Conservation (phyloP, 2,329 filamentous ascomycete genomes). For the Penicillium olsonii region DNA sequence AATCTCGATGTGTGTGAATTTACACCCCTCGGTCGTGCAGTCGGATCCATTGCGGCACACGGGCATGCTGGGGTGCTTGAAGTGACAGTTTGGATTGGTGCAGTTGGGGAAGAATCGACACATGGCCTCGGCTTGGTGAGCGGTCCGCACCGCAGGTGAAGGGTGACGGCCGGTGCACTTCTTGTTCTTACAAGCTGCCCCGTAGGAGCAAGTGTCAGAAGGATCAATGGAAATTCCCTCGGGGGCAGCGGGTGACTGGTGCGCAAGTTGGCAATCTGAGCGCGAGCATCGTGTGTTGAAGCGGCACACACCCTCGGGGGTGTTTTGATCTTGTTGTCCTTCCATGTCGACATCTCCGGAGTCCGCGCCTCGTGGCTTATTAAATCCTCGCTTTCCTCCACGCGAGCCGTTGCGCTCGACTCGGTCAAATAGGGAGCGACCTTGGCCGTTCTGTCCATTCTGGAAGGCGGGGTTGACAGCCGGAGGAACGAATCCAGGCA, state of each 20-base stretch:
- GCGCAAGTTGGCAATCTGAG: constrained; percentile 86
- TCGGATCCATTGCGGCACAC: constrained; percentile 89
- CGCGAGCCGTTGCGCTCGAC: constrained; percentile 57
- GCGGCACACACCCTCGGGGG: constrained; percentile 73
- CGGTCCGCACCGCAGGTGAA: constrained; percentile 77
- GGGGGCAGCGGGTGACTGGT: constrained; percentile 88
- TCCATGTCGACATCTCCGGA: constrained; percentile 42
- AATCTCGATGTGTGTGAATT: constrained; percentile 82
- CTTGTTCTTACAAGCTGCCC: constrained; percentile 89
- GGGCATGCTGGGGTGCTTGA: constrained; percentile 84
- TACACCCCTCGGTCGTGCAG: constrained; percentile 79
- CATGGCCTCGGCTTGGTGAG: constrained; percentile 79
- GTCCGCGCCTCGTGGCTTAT: constrained; percentile 26
- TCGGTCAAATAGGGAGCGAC: constrained; percentile 73
- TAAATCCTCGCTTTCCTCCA: constrained; percentile 51
- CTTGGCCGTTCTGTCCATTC: constrained; percentile 40
- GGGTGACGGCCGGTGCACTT: constrained; percentile 93
- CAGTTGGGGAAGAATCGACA: constrained; percentile 93
- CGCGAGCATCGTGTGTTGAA: constrained; percentile 89
- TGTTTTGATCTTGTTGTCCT: constrained; percentile 54
- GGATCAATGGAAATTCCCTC: constrained; percentile 76
- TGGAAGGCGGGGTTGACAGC: constrained; percentile 58
- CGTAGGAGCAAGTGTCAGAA: constrained; percentile 77
- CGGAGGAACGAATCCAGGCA: constrained; percentile 56
- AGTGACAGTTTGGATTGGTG: constrained; percentile 82